These are phyloP conservation scores for Coemansia sp. DNA, from an alignment of 192 early-diverging fungal genomes.

Conservation along the genomic window DNA sequence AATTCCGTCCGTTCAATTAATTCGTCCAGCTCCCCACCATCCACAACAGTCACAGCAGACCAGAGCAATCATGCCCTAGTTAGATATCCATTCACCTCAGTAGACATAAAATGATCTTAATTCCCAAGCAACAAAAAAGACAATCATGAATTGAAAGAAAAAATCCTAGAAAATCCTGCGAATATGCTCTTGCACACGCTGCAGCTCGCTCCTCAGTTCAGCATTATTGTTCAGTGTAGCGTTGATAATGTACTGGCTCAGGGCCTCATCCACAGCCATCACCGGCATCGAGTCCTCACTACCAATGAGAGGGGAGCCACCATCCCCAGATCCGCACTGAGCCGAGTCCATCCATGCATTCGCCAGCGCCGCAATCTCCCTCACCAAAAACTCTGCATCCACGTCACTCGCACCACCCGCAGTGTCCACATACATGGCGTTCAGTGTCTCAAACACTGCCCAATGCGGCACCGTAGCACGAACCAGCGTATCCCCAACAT, in stretches of 20 bases:
- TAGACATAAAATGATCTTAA: too few relatives aligned
- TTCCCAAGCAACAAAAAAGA: background rate
- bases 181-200: slow-evolving; percentile 40
- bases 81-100: too few relatives aligned
- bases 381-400: slow-evolving; percentile 15
- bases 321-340: background rate
- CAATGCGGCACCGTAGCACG: slow-evolving; percentile 28
- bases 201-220: slow-evolving; percentile 38
- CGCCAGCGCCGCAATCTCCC: slow-evolving; percentile 27
- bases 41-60: too few relatives aligned
- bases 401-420: background rate
- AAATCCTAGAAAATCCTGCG: slow-evolving; percentile 40
- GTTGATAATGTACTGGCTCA: slow-evolving; percentile 54
- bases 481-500: slow-evolving; percentile 16
- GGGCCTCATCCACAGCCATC: slow-evolving; percentile 41
- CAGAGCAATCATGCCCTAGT: too few relatives aligned
- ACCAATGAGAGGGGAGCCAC: background rate
- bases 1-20: too few relatives aligned
- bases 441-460: slow-evolving; percentile 40
- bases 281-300: slow-evolving; percentile 22
- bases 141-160: background rate
- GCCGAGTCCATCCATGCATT: slow-evolving; percentile 23
- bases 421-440: slow-evolving; percentile 9
- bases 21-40: too few relatives aligned
- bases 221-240: slow-evolving; percentile 29